phyloP scores from a whole-genome alignment of 2,329 filamentous ascomycete genomes.

The Cercospora berteroae region DNA sequence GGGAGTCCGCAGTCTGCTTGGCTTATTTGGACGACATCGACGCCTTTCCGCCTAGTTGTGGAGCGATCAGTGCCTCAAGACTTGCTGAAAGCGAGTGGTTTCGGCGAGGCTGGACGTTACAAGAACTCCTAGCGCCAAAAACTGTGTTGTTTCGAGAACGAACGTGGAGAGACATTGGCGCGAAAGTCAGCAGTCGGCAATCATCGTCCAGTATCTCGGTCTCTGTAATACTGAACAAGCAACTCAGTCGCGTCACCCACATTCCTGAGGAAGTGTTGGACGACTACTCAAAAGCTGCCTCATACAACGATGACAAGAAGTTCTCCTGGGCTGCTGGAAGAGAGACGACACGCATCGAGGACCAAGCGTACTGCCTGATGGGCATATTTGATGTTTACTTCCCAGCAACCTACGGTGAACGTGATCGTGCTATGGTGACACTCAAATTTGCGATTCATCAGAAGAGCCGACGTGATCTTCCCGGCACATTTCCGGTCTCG shows the following conservation, averaged over 20 bases:
- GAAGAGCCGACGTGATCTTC: neutral
- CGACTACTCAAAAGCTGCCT: neutral
- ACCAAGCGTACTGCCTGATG: neutral
- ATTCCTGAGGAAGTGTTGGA: neutral
- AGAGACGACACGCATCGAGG: neutral
- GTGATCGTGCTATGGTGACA: neutral
- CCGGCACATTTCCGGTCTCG: neutral
- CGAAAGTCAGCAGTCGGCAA: neutral
- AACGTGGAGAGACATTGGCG: neutral
- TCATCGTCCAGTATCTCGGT: no score
- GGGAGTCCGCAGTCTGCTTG: neutral
- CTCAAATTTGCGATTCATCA: neutral
- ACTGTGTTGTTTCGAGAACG: slow-evolving; percentile 13
- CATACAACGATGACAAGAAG: neutral
- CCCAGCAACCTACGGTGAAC: neutral
- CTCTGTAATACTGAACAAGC: neutral
- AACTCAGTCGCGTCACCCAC: neutral
- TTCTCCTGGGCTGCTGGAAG: neutral
- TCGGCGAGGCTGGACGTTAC: slow-evolving; percentile 13
- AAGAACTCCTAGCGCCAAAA: slow-evolving; percentile 13
- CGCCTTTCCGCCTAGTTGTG: neutral
- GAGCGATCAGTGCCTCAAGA: neutral
- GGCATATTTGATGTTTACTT: neutral
- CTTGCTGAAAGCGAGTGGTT: neutral
- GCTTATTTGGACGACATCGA: neutral